Conservation (phyloP, 106 monocot genomes). For the Dendrobium catenatum region DNA sequence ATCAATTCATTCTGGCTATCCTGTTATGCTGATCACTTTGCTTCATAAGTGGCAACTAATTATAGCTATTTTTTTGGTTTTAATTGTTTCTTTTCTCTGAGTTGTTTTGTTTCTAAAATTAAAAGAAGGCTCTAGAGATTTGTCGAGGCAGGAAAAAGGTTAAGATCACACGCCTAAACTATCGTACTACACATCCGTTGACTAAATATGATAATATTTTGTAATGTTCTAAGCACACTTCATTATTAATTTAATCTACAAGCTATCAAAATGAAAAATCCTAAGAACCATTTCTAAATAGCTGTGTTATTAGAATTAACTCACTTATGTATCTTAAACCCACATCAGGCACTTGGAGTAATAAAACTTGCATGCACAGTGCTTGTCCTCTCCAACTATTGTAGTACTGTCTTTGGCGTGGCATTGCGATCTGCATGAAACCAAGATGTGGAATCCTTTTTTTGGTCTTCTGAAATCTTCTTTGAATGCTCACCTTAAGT, state of each 20-base stretch:
- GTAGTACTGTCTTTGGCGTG: neutral
- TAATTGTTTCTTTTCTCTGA: neutral
- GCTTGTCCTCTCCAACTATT: neutral
- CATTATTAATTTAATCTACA: neutral
- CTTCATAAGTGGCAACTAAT: neutral
- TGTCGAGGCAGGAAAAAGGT: no score
- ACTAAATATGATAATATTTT: neutral
- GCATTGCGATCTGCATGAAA: neutral
- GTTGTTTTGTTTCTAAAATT: neutral
- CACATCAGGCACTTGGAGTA: neutral
- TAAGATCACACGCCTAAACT: neutral
- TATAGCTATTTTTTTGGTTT: conserved; percentile 1
- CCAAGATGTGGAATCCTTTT: neutral
- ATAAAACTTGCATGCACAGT: neutral
- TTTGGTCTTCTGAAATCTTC: neutral
- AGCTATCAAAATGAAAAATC: neutral
- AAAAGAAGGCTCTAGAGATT: neutral
- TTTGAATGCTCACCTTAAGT: neutral
- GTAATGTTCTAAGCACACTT: neutral
- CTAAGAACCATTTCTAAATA: neutral
- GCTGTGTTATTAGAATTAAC: neutral
- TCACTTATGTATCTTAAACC: neutral
- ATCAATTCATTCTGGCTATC: neutral
- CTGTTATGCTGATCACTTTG: neutral
- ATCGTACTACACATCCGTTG: neutral